Percentiles rank a stretch among this genome's conserved stretches.
phyloP scores from a whole-genome alignment of 495 filamentous ascomycete genomes.

The Chaetomium cochliodes region DNA sequence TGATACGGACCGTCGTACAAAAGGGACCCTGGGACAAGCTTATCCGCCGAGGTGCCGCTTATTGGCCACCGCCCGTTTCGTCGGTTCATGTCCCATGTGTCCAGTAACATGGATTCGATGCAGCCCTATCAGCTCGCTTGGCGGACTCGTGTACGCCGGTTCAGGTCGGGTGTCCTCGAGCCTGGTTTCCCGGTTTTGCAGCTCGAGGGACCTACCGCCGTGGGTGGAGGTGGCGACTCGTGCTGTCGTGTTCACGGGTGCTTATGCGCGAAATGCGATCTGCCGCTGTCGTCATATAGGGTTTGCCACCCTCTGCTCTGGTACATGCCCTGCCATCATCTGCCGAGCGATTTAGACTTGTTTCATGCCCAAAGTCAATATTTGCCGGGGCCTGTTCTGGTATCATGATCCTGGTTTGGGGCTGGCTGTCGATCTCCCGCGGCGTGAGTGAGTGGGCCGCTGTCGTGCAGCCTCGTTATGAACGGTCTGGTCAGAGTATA shows the following conservation, averaged over 20 bases:
- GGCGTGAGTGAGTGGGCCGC: not conserved
- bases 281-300: conserved; percentile 16
- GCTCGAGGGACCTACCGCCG: not conserved
- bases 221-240: conserved; percentile 7
- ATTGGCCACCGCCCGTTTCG: not conserved
- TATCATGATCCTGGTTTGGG: not conserved
- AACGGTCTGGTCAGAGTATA: too few relatives aligned
- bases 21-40: not conserved
- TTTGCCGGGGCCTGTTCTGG: not conserved
- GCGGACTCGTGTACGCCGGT: conserved; percentile 5
- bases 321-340: not conserved
- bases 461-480: conserved; percentile 6
- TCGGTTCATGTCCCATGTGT: conserved; percentile 7
- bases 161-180: not conserved
- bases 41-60: not conserved
- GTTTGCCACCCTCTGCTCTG: not conserved
- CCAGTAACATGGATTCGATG: conserved; percentile 15
- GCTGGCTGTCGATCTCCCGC: conserved; percentile 15
- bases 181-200: not conserved
- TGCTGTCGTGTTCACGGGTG: not conserved
- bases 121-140: conserved; percentile 32
- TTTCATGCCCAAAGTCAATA: too few relatives aligned
- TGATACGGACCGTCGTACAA: not conserved
- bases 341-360: too few relatives aligned
- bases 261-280: conserved; percentile 23